Evolutionary conservation across 768 basidiomycete genomes (phyloP).

Genomic region (Termitomyces sp.): DNA sequence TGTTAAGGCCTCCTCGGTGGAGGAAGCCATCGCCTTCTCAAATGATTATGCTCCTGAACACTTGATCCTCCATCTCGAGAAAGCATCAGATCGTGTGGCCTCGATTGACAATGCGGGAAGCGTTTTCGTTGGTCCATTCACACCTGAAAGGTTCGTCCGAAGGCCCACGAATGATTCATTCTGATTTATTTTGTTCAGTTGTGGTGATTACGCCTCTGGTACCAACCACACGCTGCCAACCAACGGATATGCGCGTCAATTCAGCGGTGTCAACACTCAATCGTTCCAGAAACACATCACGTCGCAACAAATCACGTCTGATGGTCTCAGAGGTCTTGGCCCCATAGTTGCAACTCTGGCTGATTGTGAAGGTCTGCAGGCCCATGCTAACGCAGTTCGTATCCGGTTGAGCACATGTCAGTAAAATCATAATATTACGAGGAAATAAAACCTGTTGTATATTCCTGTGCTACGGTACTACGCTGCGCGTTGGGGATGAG

Average conservation of each 20-base stretch:
- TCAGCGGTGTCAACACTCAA: slow-evolving; percentile 94
- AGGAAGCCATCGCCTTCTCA: slow-evolving; percentile 82
- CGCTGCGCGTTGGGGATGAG: no score
- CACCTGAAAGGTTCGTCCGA: slow-evolving; percentile 82
- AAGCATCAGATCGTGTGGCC: slow-evolving; percentile 59
- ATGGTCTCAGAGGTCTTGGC: slow-evolving; percentile 73
- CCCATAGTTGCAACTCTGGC: slow-evolving; percentile 87
- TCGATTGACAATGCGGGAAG: slow-evolving; percentile 89
- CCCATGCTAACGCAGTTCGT: slow-evolving; percentile 94
- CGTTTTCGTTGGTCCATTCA: slow-evolving; percentile 92
- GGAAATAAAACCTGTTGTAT: background rate
- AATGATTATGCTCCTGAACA: slow-evolving; percentile 99
- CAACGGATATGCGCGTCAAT: slow-evolving; percentile 95
- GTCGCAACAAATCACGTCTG: slow-evolving; percentile 83
- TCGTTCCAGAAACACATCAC: slow-evolving; percentile 99
- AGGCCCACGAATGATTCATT: background rate
- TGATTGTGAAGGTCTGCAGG: slow-evolving; percentile 91
- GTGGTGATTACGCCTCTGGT: slow-evolving; percentile 97
- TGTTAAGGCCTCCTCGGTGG: slow-evolving; percentile 58
- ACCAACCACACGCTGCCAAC: slow-evolving; percentile 98
- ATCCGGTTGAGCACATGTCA: slow-evolving; percentile 50
- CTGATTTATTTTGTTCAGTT: slow-evolving; percentile 41
- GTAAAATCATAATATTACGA: background rate
- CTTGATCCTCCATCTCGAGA: slow-evolving; percentile 82
- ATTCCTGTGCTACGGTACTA: background rate